These are phyloP conservation scores for Gnomoniopsis smithogilvyi DNA, from an alignment of 2,329 filamentous ascomycete species.

Conservation along the genomic window DNA sequence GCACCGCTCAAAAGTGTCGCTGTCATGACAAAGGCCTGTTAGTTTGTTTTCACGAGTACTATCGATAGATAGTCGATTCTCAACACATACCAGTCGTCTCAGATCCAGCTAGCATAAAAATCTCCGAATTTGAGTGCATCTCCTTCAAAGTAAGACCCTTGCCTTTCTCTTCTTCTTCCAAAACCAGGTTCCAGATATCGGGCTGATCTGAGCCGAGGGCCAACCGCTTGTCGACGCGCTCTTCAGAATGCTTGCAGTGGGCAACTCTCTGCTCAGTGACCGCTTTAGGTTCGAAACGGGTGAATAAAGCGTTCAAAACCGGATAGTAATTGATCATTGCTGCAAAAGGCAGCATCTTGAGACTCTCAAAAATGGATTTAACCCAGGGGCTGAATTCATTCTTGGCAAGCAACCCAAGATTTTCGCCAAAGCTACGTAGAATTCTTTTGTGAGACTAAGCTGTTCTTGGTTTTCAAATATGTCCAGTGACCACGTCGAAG, in stretches of 20 bases:
- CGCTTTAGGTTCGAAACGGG: not conserved
- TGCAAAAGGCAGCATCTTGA: not conserved
- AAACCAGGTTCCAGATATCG: constrained; percentile 25
- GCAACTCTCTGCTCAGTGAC: not conserved
- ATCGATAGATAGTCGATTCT: too few relatives aligned
- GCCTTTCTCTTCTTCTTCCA: constrained; percentile 19
- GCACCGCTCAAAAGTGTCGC: constrained; percentile 4
- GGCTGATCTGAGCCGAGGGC: constrained; percentile 22
- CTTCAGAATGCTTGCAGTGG: constrained; percentile 16
- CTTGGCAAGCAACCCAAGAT: constrained; percentile 18
- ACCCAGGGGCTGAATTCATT: constrained; percentile 19
- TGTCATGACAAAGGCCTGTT: not conserved
- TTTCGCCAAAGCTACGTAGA: constrained; percentile 17
- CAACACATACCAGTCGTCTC: constrained; percentile 37
- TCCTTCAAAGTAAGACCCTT: constrained; percentile 17
- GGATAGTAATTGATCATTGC: not conserved
- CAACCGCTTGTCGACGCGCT: constrained; percentile 28
- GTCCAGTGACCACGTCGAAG: too few relatives aligned
- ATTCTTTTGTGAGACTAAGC: too few relatives aligned
- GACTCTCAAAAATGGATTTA: not conserved
- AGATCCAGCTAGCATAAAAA: constrained; percentile 21
- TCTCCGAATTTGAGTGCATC: constrained; percentile 21
- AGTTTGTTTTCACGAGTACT: too few relatives aligned
- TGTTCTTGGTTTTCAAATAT: too few relatives aligned
- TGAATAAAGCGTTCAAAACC: not conserved